Conservation (phyloP, 1,284 basidiomycete species). For the Cryptococcus maquisensis region DNA sequence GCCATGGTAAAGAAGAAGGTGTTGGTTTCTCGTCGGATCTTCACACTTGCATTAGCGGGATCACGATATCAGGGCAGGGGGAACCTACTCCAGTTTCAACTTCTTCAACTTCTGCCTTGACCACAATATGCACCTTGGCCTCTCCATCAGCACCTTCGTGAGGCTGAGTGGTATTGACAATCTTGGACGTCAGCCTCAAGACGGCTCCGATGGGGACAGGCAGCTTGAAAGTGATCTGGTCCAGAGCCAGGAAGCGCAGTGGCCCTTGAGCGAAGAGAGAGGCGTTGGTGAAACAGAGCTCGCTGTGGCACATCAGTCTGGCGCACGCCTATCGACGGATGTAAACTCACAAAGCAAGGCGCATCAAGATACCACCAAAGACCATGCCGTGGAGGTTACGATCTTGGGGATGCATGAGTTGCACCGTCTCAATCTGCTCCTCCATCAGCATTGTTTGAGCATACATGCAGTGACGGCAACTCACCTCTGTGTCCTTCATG, state of each 20-base stretch:
- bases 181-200: conserved; percentile 64
- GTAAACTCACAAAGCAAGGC: conserved; percentile 53
- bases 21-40: conserved; percentile 45
- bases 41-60: background rate
- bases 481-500: conserved; percentile 44
- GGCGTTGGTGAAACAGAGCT: conserved; percentile 72
- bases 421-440: conserved; percentile 26
- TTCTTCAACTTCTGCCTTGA: conserved; percentile 71
- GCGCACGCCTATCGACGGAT: background rate
- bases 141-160: conserved; percentile 29
- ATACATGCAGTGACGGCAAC: background rate
- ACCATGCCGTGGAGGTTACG: conserved; percentile 78
- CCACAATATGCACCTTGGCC: conserved; percentile 61
- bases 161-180: conserved; percentile 49
- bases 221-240: conserved; percentile 71
- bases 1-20: conserved; percentile 52
- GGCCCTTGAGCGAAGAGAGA: conserved; percentile 65
- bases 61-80: background rate
- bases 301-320: conserved; percentile 12
- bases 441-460: background rate
- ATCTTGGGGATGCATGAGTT: conserved; percentile 77
- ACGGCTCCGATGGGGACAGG: conserved; percentile 78
- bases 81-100: conserved; percentile 61
- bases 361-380: conserved; percentile 66
- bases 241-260: conserved; percentile 69